Evolutionary conservation across 495 filamentous ascomycete species (phyloP).

Genomic region (Penicillium goetzii): DNA sequence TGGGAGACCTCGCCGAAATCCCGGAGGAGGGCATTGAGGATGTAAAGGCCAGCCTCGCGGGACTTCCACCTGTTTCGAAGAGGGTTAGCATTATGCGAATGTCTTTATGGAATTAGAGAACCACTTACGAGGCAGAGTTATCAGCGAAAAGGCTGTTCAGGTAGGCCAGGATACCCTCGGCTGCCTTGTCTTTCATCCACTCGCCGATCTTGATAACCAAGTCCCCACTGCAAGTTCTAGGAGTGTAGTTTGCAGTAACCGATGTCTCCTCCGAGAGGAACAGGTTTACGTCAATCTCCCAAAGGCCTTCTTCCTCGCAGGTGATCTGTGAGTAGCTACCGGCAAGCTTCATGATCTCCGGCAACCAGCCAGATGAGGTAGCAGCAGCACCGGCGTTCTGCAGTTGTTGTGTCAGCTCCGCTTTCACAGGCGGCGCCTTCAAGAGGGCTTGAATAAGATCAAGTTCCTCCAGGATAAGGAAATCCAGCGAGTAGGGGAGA

Average conservation of each 20-base stretch:
- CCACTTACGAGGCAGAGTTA: slow-evolving; percentile 55
- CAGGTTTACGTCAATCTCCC: slow-evolving; percentile 94
- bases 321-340: slow-evolving; percentile 89
- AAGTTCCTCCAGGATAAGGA: slow-evolving; percentile 87
- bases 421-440: slow-evolving; percentile 79
- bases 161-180: slow-evolving; percentile 74
- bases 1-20: slow-evolving; percentile 79
- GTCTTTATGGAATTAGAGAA: too few species aligned
- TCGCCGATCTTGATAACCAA: slow-evolving; percentile 91
- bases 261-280: slow-evolving; percentile 95
- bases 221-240: slow-evolving; percentile 87
- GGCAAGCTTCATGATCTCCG: slow-evolving; percentile 80
- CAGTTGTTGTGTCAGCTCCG: slow-evolving; percentile 78
- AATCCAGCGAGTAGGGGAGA: slow-evolving; percentile 94
- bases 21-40: slow-evolving; percentile 77
- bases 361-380: slow-evolving; percentile 66
- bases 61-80: slow-evolving; percentile 55
- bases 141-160: slow-evolving; percentile 68
- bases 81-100: neutral
- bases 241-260: slow-evolving; percentile 95
- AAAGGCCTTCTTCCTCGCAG: slow-evolving; percentile 87
- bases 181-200: slow-evolving; percentile 71
- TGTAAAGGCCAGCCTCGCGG: slow-evolving; percentile 79
- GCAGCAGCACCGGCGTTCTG: slow-evolving; percentile 60
- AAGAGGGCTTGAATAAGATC: slow-evolving; percentile 90